Percentiles rank a stretch among this genome's conserved stretches.
Evolutionary conservation across 225 moss, liverwort and hornwort species (phyloP).

Genomic region (Climacium dendroides): DNA sequence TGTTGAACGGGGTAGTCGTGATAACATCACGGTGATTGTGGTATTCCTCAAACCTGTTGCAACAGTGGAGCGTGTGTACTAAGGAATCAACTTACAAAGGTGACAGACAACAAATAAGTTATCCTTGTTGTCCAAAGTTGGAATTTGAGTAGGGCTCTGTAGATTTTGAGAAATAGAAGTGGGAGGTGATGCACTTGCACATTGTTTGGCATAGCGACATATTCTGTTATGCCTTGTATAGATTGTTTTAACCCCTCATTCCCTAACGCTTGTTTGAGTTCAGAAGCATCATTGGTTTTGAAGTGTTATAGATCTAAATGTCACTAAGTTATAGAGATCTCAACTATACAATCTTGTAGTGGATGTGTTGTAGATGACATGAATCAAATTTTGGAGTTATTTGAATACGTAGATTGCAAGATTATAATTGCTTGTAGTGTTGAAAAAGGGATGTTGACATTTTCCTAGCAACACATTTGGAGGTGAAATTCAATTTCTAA

Average conservation of each 20-base stretch:
- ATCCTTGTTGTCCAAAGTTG: not conserved
- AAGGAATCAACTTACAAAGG: not conserved
- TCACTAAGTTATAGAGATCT: too few relatives aligned
- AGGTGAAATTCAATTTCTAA: too few relatives aligned
- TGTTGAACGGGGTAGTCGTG: slow-evolving; percentile 46
- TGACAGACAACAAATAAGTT: not conserved
- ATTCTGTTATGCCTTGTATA: not conserved
- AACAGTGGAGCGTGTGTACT: slow-evolving; percentile 49
- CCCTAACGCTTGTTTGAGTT: too few relatives aligned
- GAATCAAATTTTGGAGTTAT: too few relatives aligned
- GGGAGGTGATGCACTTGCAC: not conserved
- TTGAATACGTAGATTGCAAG: too few relatives aligned
- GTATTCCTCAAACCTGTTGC: slow-evolving; percentile 51
- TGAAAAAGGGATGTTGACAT: too few relatives aligned
- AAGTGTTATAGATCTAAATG: too few relatives aligned
- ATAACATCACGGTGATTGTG: slow-evolving; percentile 49
- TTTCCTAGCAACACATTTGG: too few relatives aligned
- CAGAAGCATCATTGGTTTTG: too few relatives aligned
- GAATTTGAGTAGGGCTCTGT: not conserved
- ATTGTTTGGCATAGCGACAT: not conserved
- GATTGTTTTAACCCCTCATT: not conserved
- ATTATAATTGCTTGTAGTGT: too few relatives aligned
- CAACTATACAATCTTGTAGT: too few relatives aligned
- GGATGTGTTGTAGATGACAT: too few relatives aligned
- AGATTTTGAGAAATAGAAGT: not conserved